These are phyloP conservation scores for Podospora anserina DNA, from an alignment of 495 filamentous ascomycete species.

Conservation along the genomic window DNA sequence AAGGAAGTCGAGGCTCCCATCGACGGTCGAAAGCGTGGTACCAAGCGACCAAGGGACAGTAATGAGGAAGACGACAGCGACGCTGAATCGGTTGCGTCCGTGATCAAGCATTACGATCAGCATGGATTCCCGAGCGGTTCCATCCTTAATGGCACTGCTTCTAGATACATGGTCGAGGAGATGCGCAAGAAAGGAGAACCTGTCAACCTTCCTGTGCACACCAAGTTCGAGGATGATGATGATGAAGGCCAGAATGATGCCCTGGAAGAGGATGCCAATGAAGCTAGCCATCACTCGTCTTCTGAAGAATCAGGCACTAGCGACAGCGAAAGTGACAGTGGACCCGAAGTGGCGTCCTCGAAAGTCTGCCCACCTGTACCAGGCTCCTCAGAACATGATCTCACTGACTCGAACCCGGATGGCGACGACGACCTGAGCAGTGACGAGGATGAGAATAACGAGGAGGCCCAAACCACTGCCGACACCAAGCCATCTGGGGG, in stretches of 20 bases:
- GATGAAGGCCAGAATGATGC: conserved; percentile 1
- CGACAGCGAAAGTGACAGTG: conserved; percentile 21
- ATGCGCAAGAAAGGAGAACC: conserved; percentile 29
- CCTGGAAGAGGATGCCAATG: background rate
- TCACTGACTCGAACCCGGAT: background rate
- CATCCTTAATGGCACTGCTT: conserved; percentile 42
- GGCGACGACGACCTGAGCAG: conserved; percentile 3
- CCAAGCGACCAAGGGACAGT: conserved; percentile 1
- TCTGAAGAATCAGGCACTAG: background rate
- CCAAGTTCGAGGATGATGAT: conserved; percentile 18
- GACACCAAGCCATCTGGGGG: background rate
- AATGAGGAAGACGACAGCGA: conserved; percentile 28
- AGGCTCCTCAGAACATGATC: background rate
- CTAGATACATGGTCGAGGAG: conserved; percentile 36
- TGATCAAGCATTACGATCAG: conserved; percentile 44
- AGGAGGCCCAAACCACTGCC: background rate
- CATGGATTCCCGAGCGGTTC: conserved; percentile 52
- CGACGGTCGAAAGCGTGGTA: background rate
- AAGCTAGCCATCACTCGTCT: background rate
- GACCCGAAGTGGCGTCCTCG: conserved; percentile 23
- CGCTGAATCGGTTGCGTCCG: conserved; percentile 30
- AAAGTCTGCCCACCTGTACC: background rate
- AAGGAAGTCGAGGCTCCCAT: background rate
- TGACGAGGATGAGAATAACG: background rate
- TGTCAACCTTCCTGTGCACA: conserved; percentile 34